These are phyloP conservation scores for Xylariaceae sp. DNA, from an alignment of 2,329 filamentous ascomycete genomes.

Conservation along the genomic window DNA sequence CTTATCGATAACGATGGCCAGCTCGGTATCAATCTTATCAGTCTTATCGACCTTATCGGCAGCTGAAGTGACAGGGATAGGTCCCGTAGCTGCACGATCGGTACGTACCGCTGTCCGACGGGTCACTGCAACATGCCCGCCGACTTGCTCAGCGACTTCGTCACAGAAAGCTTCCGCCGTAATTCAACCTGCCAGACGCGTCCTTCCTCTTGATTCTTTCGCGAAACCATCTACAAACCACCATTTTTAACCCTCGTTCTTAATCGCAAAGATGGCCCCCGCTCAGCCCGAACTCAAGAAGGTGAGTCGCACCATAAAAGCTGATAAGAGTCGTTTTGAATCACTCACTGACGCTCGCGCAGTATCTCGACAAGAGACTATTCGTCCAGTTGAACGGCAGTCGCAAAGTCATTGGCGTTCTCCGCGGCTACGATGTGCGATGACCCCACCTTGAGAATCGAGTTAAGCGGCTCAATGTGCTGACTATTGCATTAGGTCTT, in stretches of 20 bases:
- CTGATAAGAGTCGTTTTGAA: conserved; percentile 6
- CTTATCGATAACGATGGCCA: not conserved
- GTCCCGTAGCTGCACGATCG: conserved; percentile 1
- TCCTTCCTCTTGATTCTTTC: conserved; percentile 9
- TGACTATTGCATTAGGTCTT: conserved; percentile 63
- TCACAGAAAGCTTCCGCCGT: conserved; percentile 9
- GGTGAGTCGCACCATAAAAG: conserved; percentile 44
- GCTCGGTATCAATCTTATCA: not conserved
- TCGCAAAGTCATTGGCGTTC: conserved; percentile 89
- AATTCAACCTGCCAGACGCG: conserved; percentile 8
- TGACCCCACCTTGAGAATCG: not conserved
- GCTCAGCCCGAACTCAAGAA: conserved; percentile 99
- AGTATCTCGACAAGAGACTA: conserved; percentile 99
- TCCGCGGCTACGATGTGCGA: conserved; percentile 92
- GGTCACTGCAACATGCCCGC: not conserved
- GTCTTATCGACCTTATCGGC: not conserved
- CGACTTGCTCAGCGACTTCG: not conserved
- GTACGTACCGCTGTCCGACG: not conserved
- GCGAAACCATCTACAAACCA: conserved; percentile 3
- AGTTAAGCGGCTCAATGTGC: conserved; percentile 4
- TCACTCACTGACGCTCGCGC: conserved; percentile 18
- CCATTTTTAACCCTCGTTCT: not conserved
- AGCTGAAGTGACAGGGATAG: not conserved
- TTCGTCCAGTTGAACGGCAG: conserved; percentile 98
- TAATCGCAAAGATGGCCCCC: conserved; percentile 75